A percentile compares a stretch with the other conserved stretches of the same genome.
Evolutionary conservation across 1,284 basidiomycete species (phyloP).

Genomic region (Malassezia equina): DNA sequence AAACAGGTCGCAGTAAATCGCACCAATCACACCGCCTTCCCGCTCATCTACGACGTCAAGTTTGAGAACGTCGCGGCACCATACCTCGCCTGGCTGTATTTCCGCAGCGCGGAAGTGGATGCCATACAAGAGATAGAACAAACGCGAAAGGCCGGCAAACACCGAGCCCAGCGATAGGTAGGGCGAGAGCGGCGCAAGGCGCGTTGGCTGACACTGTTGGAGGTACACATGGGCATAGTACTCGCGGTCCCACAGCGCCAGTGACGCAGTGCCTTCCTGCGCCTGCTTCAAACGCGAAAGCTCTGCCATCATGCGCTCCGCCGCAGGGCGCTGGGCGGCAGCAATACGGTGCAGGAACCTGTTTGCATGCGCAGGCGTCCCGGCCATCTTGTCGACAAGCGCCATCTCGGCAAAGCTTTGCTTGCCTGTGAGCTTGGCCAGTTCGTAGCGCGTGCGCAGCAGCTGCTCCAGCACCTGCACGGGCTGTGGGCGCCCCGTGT

Average conservation of each 20-base stretch:
- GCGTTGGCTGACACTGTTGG: conserved; percentile 18
- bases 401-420: conserved; percentile 39
- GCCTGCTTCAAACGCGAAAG: conserved; percentile 28
- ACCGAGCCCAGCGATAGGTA: conserved; percentile 42
- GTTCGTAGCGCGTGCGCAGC: conserved; percentile 31
- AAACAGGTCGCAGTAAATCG: conserved; percentile 89
- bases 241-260: conserved; percentile 44
- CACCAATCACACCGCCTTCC: conserved; percentile 67
- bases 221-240: conserved; percentile 36
- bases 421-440: conserved; percentile 39
- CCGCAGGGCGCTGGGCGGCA: conserved; percentile 30
- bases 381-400: conserved; percentile 45
- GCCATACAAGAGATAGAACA: conserved; percentile 41
- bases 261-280: neutral
- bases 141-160: conserved; percentile 38
- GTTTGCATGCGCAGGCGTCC: conserved; percentile 31
- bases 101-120: conserved; percentile 34
- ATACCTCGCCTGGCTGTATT: conserved; percentile 63
- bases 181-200: conserved; percentile 32
- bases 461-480: conserved; percentile 36
- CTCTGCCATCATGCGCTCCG: conserved; percentile 25
- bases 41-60: conserved; percentile 83
- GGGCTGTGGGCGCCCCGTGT: conserved; percentile 29
- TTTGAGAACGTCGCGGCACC: conserved; percentile 79
- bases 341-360: conserved; percentile 35